phyloP scores from a whole-genome alignment of 164 flowering plant species.

The Sextonia rubra region DNA sequence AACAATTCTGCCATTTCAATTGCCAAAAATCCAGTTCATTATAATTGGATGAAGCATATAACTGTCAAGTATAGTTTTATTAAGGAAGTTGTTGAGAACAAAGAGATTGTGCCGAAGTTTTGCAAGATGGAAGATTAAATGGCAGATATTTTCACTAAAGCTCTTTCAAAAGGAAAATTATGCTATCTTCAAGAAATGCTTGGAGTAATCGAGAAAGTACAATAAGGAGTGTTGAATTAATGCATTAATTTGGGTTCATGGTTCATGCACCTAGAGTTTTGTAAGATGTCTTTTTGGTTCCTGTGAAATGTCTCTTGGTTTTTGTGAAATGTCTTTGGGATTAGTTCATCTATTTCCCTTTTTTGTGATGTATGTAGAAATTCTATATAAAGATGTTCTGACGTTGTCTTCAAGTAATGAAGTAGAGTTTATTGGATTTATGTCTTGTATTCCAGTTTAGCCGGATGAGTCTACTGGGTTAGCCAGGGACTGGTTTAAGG shows the following conservation, averaged over 20 bases:
- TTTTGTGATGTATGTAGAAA: too few species aligned
- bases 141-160: neutral
- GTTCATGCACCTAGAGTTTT: too few species aligned
- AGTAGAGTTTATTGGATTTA: too few species aligned
- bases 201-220: neutral
- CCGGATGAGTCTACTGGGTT: too few species aligned
- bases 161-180: neutral
- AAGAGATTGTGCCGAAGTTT: neutral
- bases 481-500: too few species aligned
- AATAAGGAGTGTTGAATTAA: conserved; percentile 6
- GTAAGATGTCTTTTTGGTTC: too few species aligned
- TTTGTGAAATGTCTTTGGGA: too few species aligned
- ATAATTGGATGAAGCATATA: neutral
- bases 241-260: neutral
- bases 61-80: neutral
- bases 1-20: neutral
- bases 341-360: too few species aligned
- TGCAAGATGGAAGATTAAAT: neutral
- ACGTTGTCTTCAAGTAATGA: too few species aligned
- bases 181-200: neutral
- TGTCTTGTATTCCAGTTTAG: too few species aligned
- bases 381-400: too few species aligned
- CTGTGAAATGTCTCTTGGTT: too few species aligned
- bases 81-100: neutral
- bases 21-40: neutral